Percentiles rank a stretch among this genome's conserved stretches.
These are phyloP conservation scores for Populus hybrid DNA, from an alignment of 441 rosid species.

Conservation along the genomic window DNA sequence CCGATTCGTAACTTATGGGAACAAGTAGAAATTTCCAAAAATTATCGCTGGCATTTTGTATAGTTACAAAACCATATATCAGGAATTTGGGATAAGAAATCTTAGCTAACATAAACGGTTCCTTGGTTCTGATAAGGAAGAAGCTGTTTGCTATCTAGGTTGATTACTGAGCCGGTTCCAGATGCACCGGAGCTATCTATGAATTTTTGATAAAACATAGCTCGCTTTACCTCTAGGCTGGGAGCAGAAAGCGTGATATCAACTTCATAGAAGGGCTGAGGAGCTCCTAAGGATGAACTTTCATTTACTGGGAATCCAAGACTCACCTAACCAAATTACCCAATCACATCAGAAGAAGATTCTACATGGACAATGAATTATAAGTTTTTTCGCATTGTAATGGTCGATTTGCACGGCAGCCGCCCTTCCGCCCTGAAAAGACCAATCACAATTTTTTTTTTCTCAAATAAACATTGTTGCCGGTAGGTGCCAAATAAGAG, in stretches of 20 bases:
- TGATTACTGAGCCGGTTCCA: neutral
- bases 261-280: neutral
- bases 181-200: neutral
- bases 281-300: neutral
- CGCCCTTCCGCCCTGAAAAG: neutral
- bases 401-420: neutral
- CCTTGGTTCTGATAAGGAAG: neutral
- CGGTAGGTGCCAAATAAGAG: neutral
- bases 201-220: neutral
- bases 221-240: neutral
- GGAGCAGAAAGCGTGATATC: too few species aligned
- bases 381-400: neutral
- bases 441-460: neutral
- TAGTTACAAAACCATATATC: neutral
- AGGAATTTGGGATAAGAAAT: neutral
- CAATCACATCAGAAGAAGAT: neutral
- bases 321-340: neutral
- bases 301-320: neutral
- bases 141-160: neutral
- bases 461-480: neutral
- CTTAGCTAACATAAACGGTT: neutral
- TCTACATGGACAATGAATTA: neutral
- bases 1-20: too few species aligned
- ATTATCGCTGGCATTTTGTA: too few species aligned
- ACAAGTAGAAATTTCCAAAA: too few species aligned